Conservation (phyloP, 306 rosid species). For the Corylus heterophylla region DNA sequence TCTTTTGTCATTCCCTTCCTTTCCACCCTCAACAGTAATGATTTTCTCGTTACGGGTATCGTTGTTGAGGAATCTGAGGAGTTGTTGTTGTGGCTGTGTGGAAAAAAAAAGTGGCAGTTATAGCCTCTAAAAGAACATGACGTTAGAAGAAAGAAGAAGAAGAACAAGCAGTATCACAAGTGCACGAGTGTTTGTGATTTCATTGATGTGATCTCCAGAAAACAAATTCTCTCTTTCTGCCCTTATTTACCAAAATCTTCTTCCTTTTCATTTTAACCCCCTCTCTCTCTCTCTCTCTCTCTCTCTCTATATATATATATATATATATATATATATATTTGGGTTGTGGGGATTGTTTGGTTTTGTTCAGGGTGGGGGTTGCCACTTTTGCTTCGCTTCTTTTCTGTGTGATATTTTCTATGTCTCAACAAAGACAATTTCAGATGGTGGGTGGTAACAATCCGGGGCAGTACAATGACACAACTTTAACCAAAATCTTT, state of each 20-base stretch:
- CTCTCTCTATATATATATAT: too few relatives aligned
- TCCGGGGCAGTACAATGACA: conserved; percentile 66
- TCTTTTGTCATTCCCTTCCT: conserved; percentile 4
- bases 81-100: conserved; percentile 31
- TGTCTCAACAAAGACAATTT: conserved; percentile 81
- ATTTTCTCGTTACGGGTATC: conserved; percentile 64
- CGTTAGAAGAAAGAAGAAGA: conserved; percentile 2
- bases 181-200: conserved; percentile 57
- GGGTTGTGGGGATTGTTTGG: conserved; percentile 26
- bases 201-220: conserved; percentile 51
- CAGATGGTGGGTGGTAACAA: conserved; percentile 60
- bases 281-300: not conserved
- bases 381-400: conserved; percentile 17
- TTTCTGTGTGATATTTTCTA: conserved; percentile 17
- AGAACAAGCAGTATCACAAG: conserved; percentile 39
- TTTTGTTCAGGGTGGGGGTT: conserved; percentile 9
- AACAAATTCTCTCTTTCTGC: conserved; percentile 32
- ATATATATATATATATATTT: not conserved
- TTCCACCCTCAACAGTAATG: conserved; percentile 49
- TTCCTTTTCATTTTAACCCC: conserved; percentile 5
- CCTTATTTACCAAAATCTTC: conserved; percentile 27
- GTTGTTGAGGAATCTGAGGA: conserved; percentile 60
- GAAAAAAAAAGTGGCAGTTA: conserved; percentile 40
- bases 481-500: conserved; percentile 85
- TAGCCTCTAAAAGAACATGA: conserved; percentile 12